phyloP scores from a whole-genome alignment of 805 yeast genomes.

The Starmerella floris region DNA sequence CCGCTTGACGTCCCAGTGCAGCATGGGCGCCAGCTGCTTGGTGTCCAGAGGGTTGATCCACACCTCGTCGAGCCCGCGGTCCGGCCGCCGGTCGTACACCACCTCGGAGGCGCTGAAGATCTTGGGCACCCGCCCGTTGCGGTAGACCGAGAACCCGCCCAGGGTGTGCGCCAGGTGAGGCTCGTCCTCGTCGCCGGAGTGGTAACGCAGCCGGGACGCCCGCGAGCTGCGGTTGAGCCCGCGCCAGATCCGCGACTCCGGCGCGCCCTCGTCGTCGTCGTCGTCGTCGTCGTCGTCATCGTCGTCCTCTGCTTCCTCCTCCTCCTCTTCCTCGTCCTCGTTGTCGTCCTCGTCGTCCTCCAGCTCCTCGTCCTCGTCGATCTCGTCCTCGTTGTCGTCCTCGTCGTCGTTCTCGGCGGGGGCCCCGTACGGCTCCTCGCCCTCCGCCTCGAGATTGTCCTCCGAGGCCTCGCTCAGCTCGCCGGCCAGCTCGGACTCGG shows the following conservation, averaged over 20 bases:
- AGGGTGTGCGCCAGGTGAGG: background rate
- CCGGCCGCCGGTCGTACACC: background rate
- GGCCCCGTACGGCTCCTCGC: background rate
- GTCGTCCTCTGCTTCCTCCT: background rate
- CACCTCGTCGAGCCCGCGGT: background rate
- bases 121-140: background rate
- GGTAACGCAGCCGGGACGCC: background rate
- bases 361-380: background rate
- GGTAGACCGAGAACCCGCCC: background rate
- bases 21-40: background rate
- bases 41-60: background rate
- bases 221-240: background rate
- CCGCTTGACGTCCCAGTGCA: background rate
- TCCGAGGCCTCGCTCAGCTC: background rate
- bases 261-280: background rate
- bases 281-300: background rate
- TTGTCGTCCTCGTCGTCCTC: slow-evolving; percentile 1
- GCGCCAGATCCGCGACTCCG: background rate
- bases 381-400: background rate
- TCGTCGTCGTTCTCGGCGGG: background rate
- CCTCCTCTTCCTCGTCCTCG: background rate
- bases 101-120: background rate
- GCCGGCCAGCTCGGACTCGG: background rate
- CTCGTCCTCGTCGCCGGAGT: slow-evolving; percentile 1
- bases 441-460: background rate